These are phyloP conservation scores for Dichotomocladium elegans DNA, from an alignment of 371 early-diverging fungal species.

Conservation along the genomic window DNA sequence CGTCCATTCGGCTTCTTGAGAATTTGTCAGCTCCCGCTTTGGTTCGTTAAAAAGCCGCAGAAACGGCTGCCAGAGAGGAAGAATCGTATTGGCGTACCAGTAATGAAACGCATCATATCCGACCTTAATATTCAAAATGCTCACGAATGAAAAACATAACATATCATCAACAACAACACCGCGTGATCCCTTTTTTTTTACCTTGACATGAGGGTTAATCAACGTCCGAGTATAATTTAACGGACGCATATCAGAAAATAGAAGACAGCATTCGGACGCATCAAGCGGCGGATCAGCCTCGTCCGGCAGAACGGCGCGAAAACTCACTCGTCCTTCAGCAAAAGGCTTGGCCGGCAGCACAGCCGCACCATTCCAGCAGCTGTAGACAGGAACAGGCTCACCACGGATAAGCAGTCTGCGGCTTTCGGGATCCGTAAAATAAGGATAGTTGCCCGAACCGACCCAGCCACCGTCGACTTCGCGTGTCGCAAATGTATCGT, in stretches of 20 bases:
- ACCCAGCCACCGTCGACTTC: conserved; percentile 19
- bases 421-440: conserved; percentile 15
- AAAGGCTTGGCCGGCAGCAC: conserved; percentile 5
- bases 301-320: conserved; percentile 17
- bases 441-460: conserved; percentile 22
- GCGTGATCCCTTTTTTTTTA: neutral
- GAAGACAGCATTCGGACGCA: conserved; percentile 26
- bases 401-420: conserved; percentile 4
- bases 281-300: conserved; percentile 13
- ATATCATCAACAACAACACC: neutral
- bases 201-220: conserved; percentile 21
- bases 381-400: conserved; percentile 21
- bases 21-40: neutral
- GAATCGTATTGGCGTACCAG: conserved; percentile 16
- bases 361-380: conserved; percentile 32
- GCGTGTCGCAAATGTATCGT: conserved; percentile 27
- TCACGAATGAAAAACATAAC: neutral
- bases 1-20: conserved; percentile 9
- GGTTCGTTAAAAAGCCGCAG: conserved; percentile 6
- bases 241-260: conserved; percentile 16
- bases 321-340: conserved; percentile 2
- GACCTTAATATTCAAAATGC: too few relatives aligned
- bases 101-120: conserved; percentile 23
- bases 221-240: conserved; percentile 12
- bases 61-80: conserved; percentile 10